A percentile compares a stretch with the other conserved stretches of the same genome.
Conservation (phyloP, 352 stramenopile species). For the Globisporangium abappressorium region DNA sequence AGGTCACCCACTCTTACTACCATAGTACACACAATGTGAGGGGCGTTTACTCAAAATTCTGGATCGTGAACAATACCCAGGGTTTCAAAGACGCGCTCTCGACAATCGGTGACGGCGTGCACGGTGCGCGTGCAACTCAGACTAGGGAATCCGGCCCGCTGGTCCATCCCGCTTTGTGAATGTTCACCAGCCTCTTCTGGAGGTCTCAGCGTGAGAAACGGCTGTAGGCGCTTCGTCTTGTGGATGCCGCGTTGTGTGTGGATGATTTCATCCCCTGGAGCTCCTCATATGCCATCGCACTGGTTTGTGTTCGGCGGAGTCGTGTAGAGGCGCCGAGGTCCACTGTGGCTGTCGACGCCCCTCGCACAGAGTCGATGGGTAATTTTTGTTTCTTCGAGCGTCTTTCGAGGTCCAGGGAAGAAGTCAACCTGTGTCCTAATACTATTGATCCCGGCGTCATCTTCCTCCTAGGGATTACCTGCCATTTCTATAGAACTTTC, state of each 20-base stretch:
- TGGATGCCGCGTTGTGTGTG: neutral
- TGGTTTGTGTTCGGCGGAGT: neutral
- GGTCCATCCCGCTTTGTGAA: neutral
- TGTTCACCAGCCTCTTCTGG: neutral
- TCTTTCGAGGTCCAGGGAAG: neutral
- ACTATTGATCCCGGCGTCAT: neutral
- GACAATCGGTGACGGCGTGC: neutral
- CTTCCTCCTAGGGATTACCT: neutral
- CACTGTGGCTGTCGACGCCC: neutral
- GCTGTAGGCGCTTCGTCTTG: neutral
- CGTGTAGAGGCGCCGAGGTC: neutral
- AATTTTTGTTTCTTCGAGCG: neutral
- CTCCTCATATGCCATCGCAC: neutral
- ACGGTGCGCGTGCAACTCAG: neutral
- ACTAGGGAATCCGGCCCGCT: neutral
- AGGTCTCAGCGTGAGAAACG: neutral
- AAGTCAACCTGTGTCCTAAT: neutral
- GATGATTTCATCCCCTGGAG: neutral
- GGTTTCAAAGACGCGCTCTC: neutral
- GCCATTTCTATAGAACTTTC: neutral
- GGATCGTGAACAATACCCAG: too few relatives aligned
- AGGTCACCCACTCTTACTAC: too few relatives aligned
- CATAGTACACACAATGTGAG: too few relatives aligned
- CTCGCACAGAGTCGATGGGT: neutral
- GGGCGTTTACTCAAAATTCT: too few relatives aligned